Conservation (phyloP, 2,329 filamentous ascomycete genomes). For the Colletotrichum acutatum region DNA sequence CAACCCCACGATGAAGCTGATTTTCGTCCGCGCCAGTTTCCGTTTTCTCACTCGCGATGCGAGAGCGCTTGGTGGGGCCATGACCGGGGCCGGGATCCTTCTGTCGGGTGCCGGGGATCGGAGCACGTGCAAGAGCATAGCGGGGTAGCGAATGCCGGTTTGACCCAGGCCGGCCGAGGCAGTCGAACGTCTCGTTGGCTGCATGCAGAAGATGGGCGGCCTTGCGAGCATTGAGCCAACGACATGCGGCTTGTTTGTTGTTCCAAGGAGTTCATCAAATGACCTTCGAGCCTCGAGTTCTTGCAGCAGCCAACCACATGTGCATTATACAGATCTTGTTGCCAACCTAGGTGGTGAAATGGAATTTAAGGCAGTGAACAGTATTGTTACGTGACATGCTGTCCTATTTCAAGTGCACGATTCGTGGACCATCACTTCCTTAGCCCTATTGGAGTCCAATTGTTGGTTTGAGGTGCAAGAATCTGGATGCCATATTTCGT, state of each 20-base stretch:
- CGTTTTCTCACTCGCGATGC: neutral
- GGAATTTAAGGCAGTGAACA: too few species aligned
- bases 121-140: neutral
- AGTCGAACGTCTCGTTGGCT: neutral
- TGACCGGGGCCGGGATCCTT: neutral
- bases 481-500: too few species aligned
- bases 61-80: neutral
- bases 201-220: neutral
- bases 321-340: too few species aligned
- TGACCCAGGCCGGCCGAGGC: neutral
- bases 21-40: neutral
- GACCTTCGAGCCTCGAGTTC: too few species aligned
- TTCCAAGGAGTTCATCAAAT: neutral
- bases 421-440: too few species aligned
- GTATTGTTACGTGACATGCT: too few species aligned
- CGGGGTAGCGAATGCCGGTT: neutral
- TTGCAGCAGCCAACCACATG: too few species aligned
- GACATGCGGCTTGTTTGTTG: neutral
- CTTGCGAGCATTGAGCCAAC: neutral
- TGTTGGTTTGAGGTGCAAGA: too few species aligned
- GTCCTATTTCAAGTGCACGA: too few species aligned
- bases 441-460: too few species aligned
- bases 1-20: too few species aligned
- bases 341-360: too few species aligned
- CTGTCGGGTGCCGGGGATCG: neutral